Evolutionary conservation across 176 grass and related monocot genomes (phyloP).

Genomic region (Phyllostachys edulis): DNA sequence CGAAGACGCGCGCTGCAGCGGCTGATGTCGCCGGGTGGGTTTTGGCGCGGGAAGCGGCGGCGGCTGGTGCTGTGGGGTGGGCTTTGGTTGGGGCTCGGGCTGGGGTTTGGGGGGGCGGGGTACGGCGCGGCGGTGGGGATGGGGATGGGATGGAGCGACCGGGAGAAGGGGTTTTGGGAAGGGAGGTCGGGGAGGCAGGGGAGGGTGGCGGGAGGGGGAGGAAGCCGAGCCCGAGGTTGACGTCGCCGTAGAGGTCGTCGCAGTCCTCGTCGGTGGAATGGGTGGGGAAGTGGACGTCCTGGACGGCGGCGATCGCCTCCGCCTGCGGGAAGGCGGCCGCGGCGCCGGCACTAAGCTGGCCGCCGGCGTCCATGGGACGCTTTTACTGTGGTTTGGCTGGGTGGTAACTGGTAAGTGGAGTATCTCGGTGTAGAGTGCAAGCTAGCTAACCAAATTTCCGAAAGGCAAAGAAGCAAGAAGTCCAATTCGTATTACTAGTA

Average conservation of each 20-base stretch:
- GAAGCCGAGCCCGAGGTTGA: slow-evolving; percentile 36
- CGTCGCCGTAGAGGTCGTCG: slow-evolving; percentile 49
- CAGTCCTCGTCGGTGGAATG: slow-evolving; percentile 35
- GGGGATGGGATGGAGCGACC: background rate
- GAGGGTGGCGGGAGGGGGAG: slow-evolving; percentile 21
- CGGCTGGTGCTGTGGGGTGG: slow-evolving; percentile 1
- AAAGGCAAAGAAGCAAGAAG: too few relatives aligned
- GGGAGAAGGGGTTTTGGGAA: slow-evolving; percentile 40
- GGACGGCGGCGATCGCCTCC: slow-evolving; percentile 13
- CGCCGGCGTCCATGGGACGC: slow-evolving; percentile 28
- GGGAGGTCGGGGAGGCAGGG: slow-evolving; percentile 2
- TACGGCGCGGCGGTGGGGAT: background rate
- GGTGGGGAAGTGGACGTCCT: background rate
- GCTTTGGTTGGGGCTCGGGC: background rate
- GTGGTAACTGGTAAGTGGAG: background rate
- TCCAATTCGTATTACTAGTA: too few relatives aligned
- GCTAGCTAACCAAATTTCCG: too few relatives aligned
- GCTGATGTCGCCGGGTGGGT: background rate
- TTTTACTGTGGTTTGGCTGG: slow-evolving; percentile 23
- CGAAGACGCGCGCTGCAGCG: background rate
- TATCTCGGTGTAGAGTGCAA: too few relatives aligned
- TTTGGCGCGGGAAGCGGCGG: background rate
- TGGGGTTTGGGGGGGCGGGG: background rate
- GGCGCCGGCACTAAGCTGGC: background rate
- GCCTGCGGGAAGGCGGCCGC: background rate